A percentile compares a stretch with the other conserved stretches of the same genome.
These are phyloP conservation scores for Amanita pseudoporphyria DNA, from an alignment of 768 basidiomycete species.

Conservation along the genomic window DNA sequence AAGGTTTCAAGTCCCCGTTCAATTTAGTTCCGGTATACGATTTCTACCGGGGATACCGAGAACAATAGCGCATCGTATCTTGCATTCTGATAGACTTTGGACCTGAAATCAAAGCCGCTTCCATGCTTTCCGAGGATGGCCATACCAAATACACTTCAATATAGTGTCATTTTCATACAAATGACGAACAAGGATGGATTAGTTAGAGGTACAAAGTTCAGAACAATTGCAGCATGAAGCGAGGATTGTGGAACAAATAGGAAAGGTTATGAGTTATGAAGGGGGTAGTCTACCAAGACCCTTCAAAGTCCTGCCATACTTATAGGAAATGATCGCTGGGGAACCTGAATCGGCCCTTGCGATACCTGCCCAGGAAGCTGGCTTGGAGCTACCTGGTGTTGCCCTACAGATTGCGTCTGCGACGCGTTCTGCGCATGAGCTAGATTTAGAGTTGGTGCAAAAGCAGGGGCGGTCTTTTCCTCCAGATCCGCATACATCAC, in stretches of 20 bases:
- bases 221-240: slow-evolving; percentile 6
- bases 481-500: slow-evolving; percentile 68
- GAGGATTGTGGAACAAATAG: slow-evolving; percentile 12
- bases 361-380: slow-evolving; percentile 13
- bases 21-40: neutral
- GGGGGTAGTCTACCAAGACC: neutral
- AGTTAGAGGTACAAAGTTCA: slow-evolving; percentile 8
- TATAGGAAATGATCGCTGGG: slow-evolving; percentile 40
- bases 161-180: slow-evolving; percentile 4
- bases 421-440: slow-evolving; percentile 26
- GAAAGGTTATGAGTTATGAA: slow-evolving; percentile 6
- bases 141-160: slow-evolving; percentile 6
- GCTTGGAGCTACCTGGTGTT: slow-evolving; percentile 15
- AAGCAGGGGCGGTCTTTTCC: slow-evolving; percentile 61
- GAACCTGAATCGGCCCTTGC: slow-evolving; percentile 31
- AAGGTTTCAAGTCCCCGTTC: too few relatives aligned
- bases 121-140: slow-evolving; percentile 7
- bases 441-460: slow-evolving; percentile 40
- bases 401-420: slow-evolving; percentile 11
- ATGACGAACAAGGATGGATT: slow-evolving; percentile 6
- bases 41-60: neutral
- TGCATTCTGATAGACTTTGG: neutral
- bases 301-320: slow-evolving; percentile 32
- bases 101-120: slow-evolving; percentile 16
- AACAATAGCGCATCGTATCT: neutral